Evolutionary conservation across 306 rosid genomes (phyloP), one percentile per base, ranked within the genome.

Genomic region (Casuarina glauca): DNA sequence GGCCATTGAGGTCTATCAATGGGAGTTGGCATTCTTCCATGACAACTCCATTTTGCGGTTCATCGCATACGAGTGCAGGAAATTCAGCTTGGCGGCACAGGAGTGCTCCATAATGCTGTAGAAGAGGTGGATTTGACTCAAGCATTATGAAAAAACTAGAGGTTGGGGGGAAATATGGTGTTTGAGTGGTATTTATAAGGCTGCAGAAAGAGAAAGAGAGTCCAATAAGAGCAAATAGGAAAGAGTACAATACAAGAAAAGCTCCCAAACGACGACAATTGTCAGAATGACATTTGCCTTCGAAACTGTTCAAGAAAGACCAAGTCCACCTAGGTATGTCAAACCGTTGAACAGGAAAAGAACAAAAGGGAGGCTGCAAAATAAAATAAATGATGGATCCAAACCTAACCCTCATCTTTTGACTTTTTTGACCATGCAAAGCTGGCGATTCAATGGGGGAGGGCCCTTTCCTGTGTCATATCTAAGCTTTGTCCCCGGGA

Each of bases 11-110:
- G 82, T 93, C 96, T 81, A 93, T 89, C 81, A 93, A 67, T 52
- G 98, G 97, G 10, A 93, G 88, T 41, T 85, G 87, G 81, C 93
- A 90, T 82, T 89, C 90, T 66, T 86, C 85, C 83, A 85, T 83
- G 61, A 67, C 69, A 44, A 61, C 74, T 69, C 64, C 76, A 12
- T 57, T 71, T 62, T 79, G 80, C 49, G 49, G 78, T 48, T 48
- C 60, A 39, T 52, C 61, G 44, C 49, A 51, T 55, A 75, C 69
- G 41, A 81, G 64, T 76, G 74, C 75, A 64, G 63, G 81, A 42
- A 58, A 48, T 74, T 66, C 74, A 38, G 83, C 44, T 32, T 86
- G 60, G 44, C 81, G 52, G 69, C 50, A 76, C 76, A 87, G 42
- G 78, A 90, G 96, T n/a, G 82, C 57, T 68, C 73, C 83, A 77